Base-by-base conservation (phyloP, 139 green algal species). In the Bryopsis sp. region DNA sequence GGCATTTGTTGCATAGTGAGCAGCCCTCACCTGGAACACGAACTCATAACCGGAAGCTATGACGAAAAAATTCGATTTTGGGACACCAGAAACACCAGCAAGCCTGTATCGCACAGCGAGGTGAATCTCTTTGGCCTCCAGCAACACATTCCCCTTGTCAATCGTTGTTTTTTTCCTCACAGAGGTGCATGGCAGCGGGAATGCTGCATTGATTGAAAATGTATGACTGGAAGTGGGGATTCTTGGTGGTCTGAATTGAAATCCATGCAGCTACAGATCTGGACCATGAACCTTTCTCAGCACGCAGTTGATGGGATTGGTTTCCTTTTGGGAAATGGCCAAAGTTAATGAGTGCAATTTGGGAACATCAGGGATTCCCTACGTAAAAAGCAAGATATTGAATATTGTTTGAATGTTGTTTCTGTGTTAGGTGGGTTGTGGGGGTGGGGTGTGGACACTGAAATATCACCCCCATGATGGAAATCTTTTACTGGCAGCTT, bases 11-110 rank as follows among this genome's bases (percentile, higher is more conserved):
- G 82, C 71, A 84, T 96, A 36, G 48, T 58, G 15, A 76, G 67
- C 72, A 54, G 43, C 43, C 19, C 11, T 54, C 19, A 26, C 43
- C 84, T 72, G 19, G 54, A 79, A 32, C 74, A 92, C 72, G 8
- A 87, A 26, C 34, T 92, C 3, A 76, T 74, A 15, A 97, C 89
- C 0, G 91, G 91, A 34, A 88, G 79, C 48, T 97, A 97, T 58
- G 91, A 97, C 60, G 91, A 97, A 63, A 1, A 61, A 3, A 65
- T 87, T n/a, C 47, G 91, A 29, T 34, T 94, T 34, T 96, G 90
- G 90, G 90, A 96, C 65, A 36, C 79, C 24, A 72, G 86, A 0
- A 74, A 50, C 2, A 39, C 62, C 1, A 6, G 48, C 0, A 34
- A 46, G 34, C 86, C 87, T 0, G 0, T 91, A 29, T 28, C 72